Evolutionary conservation across 257 asterid genomes (phyloP), one percentile per base, ranked within the genome.

Genomic region (Rubia yunnanensis): DNA sequence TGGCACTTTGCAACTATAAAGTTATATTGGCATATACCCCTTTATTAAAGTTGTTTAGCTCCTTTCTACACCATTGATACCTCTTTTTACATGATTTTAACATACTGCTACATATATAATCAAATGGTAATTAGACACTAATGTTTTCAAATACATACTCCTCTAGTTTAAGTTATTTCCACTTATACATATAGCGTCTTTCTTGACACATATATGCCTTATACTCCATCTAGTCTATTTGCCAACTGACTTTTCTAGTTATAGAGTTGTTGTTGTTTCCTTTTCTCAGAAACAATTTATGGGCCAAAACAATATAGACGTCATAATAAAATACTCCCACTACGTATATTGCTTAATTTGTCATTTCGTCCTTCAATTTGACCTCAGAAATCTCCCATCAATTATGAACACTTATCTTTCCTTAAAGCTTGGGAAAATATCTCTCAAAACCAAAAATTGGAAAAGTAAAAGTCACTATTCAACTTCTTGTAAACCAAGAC

Each of bases 401-500:
- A 4, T 41, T 14, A 32, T 48, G 54, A 28, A 31, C 7, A 20
- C 52, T 28, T 64, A 23, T 50, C 49, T 0, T 31, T 32, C 52
- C 52, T 52, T 52, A 10, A 66, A 34, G 24, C 1, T 32, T 46
- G 17, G 36, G 50, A 17, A 32, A 64, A 1, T 6, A 13, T 23
- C 24, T 27, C 60, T 20, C 52, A 65, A 44, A 44, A 44, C 0
- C 49, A 3, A 41, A 41, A 41, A 41, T 52, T 52, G 50, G 2
- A 60, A 57, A 65, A 71, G 68, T 74, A 60, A 60, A 78, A 65
- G 74, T 62, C 58, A 65, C 65, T 46, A 71, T 63, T 36, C 30
- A 8, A 60, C 78, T 74, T 74, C n/a, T 22, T 50, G 5, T 28
- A 34, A n/a, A 66, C 46, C 34, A 67, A 68, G 69, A 50, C 78